Evolutionary conservation across 1,139 yeast species (phyloP).

Genomic region (Blastobotrys malaysiensis): DNA sequence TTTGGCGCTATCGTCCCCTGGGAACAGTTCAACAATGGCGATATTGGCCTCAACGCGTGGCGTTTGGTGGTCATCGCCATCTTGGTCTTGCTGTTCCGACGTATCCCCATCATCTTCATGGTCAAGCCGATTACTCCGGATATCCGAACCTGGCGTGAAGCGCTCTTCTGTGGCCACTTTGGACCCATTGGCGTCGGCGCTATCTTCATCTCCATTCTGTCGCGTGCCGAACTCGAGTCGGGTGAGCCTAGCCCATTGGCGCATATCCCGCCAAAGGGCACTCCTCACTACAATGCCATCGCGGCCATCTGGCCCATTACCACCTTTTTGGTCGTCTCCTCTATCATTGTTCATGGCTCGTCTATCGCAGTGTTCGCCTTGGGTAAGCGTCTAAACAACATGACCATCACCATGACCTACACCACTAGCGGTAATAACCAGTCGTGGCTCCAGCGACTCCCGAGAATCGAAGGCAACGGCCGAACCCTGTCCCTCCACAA

Average conservation of each 20-base stretch:
- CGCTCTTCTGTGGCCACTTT: slow-evolving; percentile 91
- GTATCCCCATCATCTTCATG: slow-evolving; percentile 81
- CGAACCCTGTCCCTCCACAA: slow-evolving; percentile 77
- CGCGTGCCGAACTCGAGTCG: slow-evolving; percentile 72
- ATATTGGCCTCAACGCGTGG: slow-evolving; percentile 76
- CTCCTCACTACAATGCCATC: slow-evolving; percentile 63
- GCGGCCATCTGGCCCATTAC: slow-evolving; percentile 87
- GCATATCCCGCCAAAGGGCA: slow-evolving; percentile 46
- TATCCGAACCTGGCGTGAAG: slow-evolving; percentile 91
- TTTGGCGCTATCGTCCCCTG: slow-evolving; percentile 95
- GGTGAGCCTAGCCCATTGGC: slow-evolving; percentile 58
- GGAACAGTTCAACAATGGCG: slow-evolving; percentile 66
- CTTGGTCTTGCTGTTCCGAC: slow-evolving; percentile 74
- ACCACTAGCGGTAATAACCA: slow-evolving; percentile 66
- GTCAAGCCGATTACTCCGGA: slow-evolving; percentile 86
- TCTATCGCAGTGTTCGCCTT: slow-evolving; percentile 90
- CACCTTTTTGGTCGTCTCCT: slow-evolving; percentile 75
- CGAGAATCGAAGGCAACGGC: slow-evolving; percentile 61
- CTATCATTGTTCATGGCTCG: slow-evolving; percentile 92
- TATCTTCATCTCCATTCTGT: slow-evolving; percentile 79
- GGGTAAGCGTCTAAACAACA: slow-evolving; percentile 83
- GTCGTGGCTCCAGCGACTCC: slow-evolving; percentile 84
- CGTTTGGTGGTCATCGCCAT: slow-evolving; percentile 73
- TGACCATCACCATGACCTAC: slow-evolving; percentile 89
- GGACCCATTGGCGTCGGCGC: slow-evolving; percentile 99